Evolutionary conservation across 2,329 filamentous ascomycete species (phyloP).

Genomic region (Westerdykella ornata): DNA sequence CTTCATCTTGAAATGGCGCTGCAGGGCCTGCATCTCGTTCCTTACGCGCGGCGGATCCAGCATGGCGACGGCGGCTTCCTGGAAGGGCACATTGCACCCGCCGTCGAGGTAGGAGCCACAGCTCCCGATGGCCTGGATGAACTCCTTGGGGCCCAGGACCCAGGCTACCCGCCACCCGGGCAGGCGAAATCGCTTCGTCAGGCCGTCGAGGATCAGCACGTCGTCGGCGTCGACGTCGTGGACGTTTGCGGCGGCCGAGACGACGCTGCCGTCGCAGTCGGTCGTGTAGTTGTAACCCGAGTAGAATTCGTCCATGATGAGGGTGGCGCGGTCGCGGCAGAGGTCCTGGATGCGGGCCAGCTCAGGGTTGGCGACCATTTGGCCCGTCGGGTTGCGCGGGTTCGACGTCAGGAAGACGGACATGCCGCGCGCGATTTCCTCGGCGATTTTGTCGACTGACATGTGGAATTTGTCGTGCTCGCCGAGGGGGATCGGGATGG

Average conservation of each 20-base stretch:
- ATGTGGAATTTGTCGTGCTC: constrained; percentile 88
- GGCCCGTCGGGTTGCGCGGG: constrained; percentile 87
- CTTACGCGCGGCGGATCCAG: constrained; percentile 77
- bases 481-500: constrained; percentile 58
- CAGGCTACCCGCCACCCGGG: constrained; percentile 96
- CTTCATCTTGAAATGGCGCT: constrained; percentile 86
- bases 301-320: constrained; percentile 97
- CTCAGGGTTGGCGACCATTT: constrained; percentile 77
- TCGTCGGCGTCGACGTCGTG: constrained; percentile 73
- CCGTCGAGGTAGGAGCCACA: constrained; percentile 93
- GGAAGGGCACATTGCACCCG: constrained; percentile 90
- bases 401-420: constrained; percentile 88
- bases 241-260: constrained; percentile 83
- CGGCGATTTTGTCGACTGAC: constrained; percentile 84
- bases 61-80: constrained; percentile 88
- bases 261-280: constrained; percentile 81
- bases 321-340: constrained; percentile 79
- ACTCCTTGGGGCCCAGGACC: constrained; percentile 94
- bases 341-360: constrained; percentile 87
- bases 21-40: constrained; percentile 81
- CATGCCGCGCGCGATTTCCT: constrained; percentile 75
- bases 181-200: constrained; percentile 94
- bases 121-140: constrained; percentile 85
- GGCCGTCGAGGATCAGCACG: constrained; percentile 87
- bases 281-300: constrained; percentile 85